Percentiles rank a stretch among this genome's conserved stretches.
Conservation (phyloP, 805 yeast species). For the Isabelozyma rhagii region DNA sequence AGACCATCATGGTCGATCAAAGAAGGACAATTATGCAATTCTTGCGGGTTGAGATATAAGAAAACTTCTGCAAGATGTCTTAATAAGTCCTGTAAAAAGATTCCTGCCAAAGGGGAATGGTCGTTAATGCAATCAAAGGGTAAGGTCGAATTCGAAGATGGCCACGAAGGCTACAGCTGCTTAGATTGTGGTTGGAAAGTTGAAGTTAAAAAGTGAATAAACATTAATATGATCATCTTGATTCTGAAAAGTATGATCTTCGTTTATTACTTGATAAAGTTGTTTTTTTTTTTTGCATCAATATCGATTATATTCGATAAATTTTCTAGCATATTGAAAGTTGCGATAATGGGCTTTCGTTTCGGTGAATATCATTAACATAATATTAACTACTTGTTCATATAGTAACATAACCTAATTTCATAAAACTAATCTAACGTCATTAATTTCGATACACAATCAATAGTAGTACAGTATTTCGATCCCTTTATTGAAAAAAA, state of each 20-base stretch:
- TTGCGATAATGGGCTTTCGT: not conserved
- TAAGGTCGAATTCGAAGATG: slow-evolving; percentile 37
- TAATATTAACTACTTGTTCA: not conserved
- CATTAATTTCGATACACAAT: too few species aligned
- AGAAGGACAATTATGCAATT: slow-evolving; percentile 94
- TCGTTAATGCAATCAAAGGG: slow-evolving; percentile 78
- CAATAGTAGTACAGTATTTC: too few species aligned
- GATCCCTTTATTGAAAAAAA: too few species aligned
- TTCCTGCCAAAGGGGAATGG: slow-evolving; percentile 97
- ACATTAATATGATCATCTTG: not conserved
- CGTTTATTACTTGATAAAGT: not conserved
- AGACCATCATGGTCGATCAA: slow-evolving; percentile 92
- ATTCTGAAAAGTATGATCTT: not conserved
- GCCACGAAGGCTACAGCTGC: slow-evolving; percentile 36
- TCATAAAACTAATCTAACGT: not conserved
- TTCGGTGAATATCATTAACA: not conserved
- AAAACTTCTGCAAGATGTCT: slow-evolving; percentile 91
- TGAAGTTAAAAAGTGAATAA: slow-evolving; percentile 28
- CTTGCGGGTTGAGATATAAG: slow-evolving; percentile 92
- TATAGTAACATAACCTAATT: too few species aligned
- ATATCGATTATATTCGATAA: not conserved
- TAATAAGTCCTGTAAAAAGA: slow-evolving; percentile 70
- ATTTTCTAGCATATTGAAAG: not conserved
- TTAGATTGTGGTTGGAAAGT: slow-evolving; percentile 43
- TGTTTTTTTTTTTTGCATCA: not conserved